Conservation (phyloP, 805 yeast genomes). For the Debaryomyces hansenii region DNA sequence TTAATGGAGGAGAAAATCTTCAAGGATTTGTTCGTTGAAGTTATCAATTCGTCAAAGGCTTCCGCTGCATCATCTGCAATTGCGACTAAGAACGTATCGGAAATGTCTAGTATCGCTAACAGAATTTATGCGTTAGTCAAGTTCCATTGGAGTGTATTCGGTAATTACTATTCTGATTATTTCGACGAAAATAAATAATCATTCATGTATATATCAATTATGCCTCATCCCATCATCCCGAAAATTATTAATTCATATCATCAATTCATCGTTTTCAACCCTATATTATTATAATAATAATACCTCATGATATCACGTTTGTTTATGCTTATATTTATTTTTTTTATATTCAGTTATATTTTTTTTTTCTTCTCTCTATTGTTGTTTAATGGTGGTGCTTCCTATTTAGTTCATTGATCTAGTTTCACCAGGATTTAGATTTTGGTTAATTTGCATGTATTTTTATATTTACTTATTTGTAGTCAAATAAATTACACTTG, state of each 20-base stretch:
- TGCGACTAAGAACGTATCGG: conserved; percentile 23
- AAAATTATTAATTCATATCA: not conserved
- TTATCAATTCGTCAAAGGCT: conserved; percentile 18
- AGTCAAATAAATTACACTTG: not conserved
- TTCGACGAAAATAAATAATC: conserved; percentile 7
- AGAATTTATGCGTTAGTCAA: conserved; percentile 66
- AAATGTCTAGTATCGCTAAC: conserved; percentile 56
- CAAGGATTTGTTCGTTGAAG: conserved; percentile 44
- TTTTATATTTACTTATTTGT: not conserved
- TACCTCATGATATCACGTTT: not conserved
- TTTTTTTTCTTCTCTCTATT: conserved; percentile 7
- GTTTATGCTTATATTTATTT: not conserved
- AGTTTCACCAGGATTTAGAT: not conserved
- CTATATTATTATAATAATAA: not conserved
- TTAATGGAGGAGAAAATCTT: conserved; percentile 69
- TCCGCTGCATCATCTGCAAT: conserved; percentile 7
- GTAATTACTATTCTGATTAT: conserved; percentile 57
- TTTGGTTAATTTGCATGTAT: not conserved
- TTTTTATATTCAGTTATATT: not conserved
- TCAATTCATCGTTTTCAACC: not conserved
- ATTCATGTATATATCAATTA: not conserved
- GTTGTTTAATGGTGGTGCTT: not conserved
- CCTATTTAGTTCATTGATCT: not conserved
- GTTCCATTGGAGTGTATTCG: conserved; percentile 85
- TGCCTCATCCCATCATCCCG: no score